Evolutionary conservation across 1,284 basidiomycete species (phyloP).

Genomic region (Puccinia horiana): DNA sequence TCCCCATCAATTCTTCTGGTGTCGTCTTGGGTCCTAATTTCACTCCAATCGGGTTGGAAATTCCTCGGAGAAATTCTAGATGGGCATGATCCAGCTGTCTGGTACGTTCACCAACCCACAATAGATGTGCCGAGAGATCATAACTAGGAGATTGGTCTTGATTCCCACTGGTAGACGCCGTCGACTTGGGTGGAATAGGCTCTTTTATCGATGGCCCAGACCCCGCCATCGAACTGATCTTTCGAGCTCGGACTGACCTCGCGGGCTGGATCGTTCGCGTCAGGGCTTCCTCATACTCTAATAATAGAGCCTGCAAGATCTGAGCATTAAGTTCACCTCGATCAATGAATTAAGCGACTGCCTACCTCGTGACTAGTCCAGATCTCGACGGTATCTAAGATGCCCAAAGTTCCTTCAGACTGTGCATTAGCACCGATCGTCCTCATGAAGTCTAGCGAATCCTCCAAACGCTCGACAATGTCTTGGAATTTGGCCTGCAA

Average conservation of each 20-base stretch:
- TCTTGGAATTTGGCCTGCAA: slow-evolving; percentile 77
- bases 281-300: slow-evolving; percentile 88
- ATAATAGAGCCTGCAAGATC: slow-evolving; percentile 89
- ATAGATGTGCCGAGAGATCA: slow-evolving; percentile 85
- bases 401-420: slow-evolving; percentile 67
- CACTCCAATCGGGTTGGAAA: slow-evolving; percentile 93
- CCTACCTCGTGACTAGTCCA: slow-evolving; percentile 75
- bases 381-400: slow-evolving; percentile 86
- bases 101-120: slow-evolving; percentile 98
- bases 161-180: slow-evolving; percentile 43
- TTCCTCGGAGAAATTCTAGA: slow-evolving; percentile 83
- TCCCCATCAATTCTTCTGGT: slow-evolving; percentile 73
- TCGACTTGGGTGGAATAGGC: slow-evolving; percentile 53
- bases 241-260: slow-evolving; percentile 17
- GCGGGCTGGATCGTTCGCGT: slow-evolving; percentile 64
- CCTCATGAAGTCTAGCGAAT: slow-evolving; percentile 88
- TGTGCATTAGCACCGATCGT: slow-evolving; percentile 70
- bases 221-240: slow-evolving; percentile 16
- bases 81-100: slow-evolving; percentile 88
- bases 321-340: background rate
- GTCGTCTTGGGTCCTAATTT: slow-evolving; percentile 91
- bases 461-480: slow-evolving; percentile 79
- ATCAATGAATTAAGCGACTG: slow-evolving; percentile 51
- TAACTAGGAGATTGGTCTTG: slow-evolving; percentile 60
- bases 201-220: slow-evolving; percentile 32